Base-by-base conservation (phyloP, 2,329 filamentous ascomycete species). In the Cercospora janseana region DNA sequence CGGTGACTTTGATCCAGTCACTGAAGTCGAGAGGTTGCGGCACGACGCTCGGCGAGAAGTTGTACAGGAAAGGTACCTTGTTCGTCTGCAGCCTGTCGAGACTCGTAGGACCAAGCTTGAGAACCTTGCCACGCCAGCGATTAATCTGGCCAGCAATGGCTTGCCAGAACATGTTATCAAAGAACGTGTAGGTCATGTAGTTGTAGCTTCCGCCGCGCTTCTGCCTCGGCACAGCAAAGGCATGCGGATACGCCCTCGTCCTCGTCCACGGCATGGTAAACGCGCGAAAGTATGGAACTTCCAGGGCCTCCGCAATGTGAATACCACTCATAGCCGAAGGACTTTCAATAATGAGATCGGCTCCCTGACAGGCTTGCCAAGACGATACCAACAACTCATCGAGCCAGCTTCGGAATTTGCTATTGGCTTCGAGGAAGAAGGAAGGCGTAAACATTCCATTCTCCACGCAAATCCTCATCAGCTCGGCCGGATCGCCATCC, bases 191-290 rank as follows among this genome's bases (percentile, higher is more conserved):
- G 0, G 90, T 93, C 65, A 95, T 84, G 66, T 91, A 90, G 66
- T 98, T 98, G 75, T 95, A 97, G 0, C 85, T 85, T 18, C 93
- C 93, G 47, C 93, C 93, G 83, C 95, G 89, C 72, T 95, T 96
- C 55, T 94, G 88, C 12, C 24, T 29, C 4, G 29, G 35, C 1
- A 94, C 91, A 20, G 92, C 86, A 70, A 98, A 98, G 0, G 93
- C 93, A 69, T 98, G 93, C 2, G 93, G 93, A 63, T 98, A 98
- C 0, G 92, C 90, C 46, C 93, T 80, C 12, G 93, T 98, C 41
- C 91, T 83, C 0, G 93, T 95, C 93, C 93, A 98, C 0, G 93
- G 93, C 93, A 98, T 98, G 13, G 90, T 95, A 66, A 98, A 98
- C 0, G 91, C 92, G 49, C 93, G 83, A 74, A 97, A 97, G 69